Conservation (phyloP, 805 yeast genomes). For the Lachancea mirantina region DNA sequence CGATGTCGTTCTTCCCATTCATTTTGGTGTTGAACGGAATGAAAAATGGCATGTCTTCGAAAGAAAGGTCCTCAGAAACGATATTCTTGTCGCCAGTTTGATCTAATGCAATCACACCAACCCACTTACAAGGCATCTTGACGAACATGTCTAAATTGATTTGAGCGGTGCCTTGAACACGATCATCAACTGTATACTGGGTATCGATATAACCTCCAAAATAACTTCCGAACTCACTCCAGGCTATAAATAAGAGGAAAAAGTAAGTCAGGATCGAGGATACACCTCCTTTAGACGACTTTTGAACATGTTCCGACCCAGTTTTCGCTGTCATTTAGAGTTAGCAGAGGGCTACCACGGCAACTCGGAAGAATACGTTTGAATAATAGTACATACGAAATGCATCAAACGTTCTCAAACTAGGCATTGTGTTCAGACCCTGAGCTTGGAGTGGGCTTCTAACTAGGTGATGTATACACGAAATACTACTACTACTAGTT, state of each 20-base stretch:
- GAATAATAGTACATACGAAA: constrained; percentile 43
- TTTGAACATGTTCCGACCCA: constrained; percentile 59
- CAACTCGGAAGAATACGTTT: no score
- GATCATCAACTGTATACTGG: constrained; percentile 66
- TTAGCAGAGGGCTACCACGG: no score
- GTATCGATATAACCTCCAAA: constrained; percentile 77
- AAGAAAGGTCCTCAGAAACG: constrained; percentile 68
- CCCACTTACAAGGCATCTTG: constrained; percentile 71
- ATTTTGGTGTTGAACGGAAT: constrained; percentile 45
- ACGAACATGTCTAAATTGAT: constrained; percentile 77
- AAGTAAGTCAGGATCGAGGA: constrained; percentile 61
- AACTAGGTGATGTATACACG: no score
- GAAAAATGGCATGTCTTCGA: constrained; percentile 55
- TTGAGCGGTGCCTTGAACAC: constrained; percentile 48
- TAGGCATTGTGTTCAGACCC: constrained; percentile 20
- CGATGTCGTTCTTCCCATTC: constrained; percentile 40
- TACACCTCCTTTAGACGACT: constrained; percentile 71
- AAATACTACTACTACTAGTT: no score
- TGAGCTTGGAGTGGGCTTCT: neutral
- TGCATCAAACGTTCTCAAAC: constrained; percentile 58
- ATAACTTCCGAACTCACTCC: constrained; percentile 80
- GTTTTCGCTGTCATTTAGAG: constrained; percentile 46
- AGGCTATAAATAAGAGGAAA: constrained; percentile 58
- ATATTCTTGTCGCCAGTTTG: constrained; percentile 67
- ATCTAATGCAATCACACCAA: constrained; percentile 74